Evolutionary conservation across 164 flowering plant species (phyloP), one percentile per base, ranked within the genome.

Genomic region (Nelumbo lutea): DNA sequence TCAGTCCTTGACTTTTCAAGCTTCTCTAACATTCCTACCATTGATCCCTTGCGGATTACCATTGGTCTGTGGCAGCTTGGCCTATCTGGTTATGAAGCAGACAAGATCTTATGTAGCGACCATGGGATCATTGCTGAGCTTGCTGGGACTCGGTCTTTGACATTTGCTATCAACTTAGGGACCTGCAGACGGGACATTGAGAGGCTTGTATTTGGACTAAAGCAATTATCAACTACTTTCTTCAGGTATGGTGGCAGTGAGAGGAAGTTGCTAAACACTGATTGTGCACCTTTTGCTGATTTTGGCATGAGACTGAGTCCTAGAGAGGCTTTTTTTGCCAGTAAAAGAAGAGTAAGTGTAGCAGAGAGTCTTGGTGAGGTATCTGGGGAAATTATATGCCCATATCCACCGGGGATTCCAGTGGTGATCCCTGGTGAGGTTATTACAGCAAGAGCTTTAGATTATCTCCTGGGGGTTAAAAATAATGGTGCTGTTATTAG

Each of bases 281-380:
- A 3, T 9, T 70, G 59, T 42, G 68, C 77, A 39, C 79, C 85
- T 10, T 84, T 83, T 72, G 62, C 55, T 64, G 86, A 81, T 52
- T 61, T 79, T n/a, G 61, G 39, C 59, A 82, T 80, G 65, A 62
- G 69, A 40, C 63, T 89, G 77, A 85, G 68, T 73, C 93, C 95
- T 0, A 81, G 95, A 71, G 95, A 91, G 62, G 95, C 97, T n/a
- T 89, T 88, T 76, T 91, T 91, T 79, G 81, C 86, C 1, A 77
- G 75, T 10, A 87, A 85, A 72, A 79, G 70, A 66, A 83, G 72
- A 57, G 81, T 77, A 43, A 57, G 46, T 42, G 68, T 78, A 13
- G 62, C 42, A 40, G 83, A 85, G 68, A 74, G 86, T 72, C 45
- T 83, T 62, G 90, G 90, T 10, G 72, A 79, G 63, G 68, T 82